phyloP scores from a whole-genome alignment of 1,284 basidiomycete genomes.

The Bondarzewia mesenterica region DNA sequence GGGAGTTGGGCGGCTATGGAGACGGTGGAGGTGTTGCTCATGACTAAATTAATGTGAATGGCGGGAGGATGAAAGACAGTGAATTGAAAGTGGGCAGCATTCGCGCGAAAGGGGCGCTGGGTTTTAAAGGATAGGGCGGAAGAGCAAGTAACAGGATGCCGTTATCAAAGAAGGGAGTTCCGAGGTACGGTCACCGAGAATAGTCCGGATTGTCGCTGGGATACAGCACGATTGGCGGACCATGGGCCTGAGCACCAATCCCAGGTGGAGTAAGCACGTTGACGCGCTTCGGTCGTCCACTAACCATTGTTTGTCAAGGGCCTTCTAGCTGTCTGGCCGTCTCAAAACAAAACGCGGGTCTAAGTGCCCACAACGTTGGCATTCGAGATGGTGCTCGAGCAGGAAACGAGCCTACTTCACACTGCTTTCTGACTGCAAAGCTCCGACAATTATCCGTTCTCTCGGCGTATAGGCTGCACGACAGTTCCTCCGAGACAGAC shows the following conservation, averaged over 20 bases:
- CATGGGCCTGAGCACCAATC: neutral
- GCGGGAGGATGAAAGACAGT: neutral
- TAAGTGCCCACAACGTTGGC: neutral
- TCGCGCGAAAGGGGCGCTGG: neutral
- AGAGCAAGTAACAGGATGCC: neutral
- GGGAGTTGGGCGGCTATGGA: constrained; percentile 27
- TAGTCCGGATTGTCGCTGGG: neutral
- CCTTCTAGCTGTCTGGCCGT: too few relatives aligned
- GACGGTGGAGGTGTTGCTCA: constrained; percentile 4
- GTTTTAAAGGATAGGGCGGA: neutral
- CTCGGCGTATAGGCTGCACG: too few relatives aligned
- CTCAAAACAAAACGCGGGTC: neutral
- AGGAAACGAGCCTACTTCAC: too few relatives aligned
- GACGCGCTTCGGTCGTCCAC: neutral
- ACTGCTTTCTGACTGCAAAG: neutral
- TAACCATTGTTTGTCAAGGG: neutral
- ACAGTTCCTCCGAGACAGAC: neutral
- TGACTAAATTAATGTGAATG: neutral
- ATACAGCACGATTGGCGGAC: neutral
- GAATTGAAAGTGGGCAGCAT: neutral
- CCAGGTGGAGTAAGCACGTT: neutral
- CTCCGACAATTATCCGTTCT: neutral
- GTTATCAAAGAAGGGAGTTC: neutral
- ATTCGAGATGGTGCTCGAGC: too few relatives aligned
- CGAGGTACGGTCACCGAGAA: neutral